phyloP scores from a whole-genome alignment of 495 filamentous ascomycete genomes.

The Podospora didyma region DNA sequence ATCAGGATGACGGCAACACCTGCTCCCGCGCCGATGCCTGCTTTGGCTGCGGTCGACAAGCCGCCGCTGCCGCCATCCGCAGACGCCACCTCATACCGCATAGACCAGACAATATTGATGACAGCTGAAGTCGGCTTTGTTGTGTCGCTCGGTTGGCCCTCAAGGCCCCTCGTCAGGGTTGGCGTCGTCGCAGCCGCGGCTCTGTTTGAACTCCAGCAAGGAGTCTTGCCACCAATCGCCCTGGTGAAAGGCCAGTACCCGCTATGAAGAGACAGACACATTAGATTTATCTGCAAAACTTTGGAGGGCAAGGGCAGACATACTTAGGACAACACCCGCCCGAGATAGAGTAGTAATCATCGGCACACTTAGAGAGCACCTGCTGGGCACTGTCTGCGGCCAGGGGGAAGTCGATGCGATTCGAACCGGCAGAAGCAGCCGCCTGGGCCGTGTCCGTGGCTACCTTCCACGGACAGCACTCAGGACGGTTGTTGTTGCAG shows the following conservation, averaged over 20 bases:
- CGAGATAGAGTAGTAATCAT: constrained; percentile 29
- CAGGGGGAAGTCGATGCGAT: constrained; percentile 14
- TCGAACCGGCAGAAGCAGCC: background rate
- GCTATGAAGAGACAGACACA: background rate
- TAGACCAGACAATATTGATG: constrained; percentile 27
- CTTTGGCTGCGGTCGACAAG: constrained; percentile 23
- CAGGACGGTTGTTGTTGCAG: constrained; percentile 21
- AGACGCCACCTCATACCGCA: constrained; percentile 17
- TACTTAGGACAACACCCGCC: constrained; percentile 25
- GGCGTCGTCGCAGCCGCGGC: background rate
- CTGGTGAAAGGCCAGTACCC: constrained; percentile 23
- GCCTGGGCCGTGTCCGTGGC: constrained; percentile 3
- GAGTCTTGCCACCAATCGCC: constrained; percentile 20
- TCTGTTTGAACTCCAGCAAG: constrained; percentile 20
- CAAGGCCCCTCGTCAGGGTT: constrained; percentile 13
- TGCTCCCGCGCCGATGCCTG: constrained; percentile 24
- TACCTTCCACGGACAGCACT: constrained; percentile 26
- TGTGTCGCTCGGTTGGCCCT: constrained; percentile 7
- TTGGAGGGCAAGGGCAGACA: background rate
- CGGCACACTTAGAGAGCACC: constrained; percentile 14
- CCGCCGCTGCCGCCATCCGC: background rate
- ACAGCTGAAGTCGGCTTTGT: constrained; percentile 23
- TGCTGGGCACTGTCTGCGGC: constrained; percentile 11
- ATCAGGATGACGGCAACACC: constrained; percentile 20
- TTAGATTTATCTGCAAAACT: constrained; percentile 4